phyloP scores from a whole-genome alignment of 1,284 basidiomycete species.

The Pseudozyma sp. region DNA sequence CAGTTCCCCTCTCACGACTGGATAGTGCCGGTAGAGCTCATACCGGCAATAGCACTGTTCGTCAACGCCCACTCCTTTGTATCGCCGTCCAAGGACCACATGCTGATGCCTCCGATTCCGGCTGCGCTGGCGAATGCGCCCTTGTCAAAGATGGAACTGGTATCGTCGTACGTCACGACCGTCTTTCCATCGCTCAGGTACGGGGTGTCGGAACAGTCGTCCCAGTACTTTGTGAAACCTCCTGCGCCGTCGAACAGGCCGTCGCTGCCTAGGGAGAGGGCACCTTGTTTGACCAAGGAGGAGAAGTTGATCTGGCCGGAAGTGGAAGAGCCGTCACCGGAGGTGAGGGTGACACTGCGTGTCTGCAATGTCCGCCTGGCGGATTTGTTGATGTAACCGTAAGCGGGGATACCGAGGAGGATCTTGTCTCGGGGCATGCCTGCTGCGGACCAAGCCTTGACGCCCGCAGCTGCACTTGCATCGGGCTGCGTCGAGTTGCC shows the following conservation, averaged over 20 bases:
- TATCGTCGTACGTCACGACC: constrained; percentile 63
- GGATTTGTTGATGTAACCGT: constrained; percentile 56
- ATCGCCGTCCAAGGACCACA: constrained; percentile 62
- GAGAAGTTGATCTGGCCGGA: constrained; percentile 59
- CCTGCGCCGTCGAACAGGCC: constrained; percentile 34
- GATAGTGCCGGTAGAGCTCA: constrained; percentile 23
- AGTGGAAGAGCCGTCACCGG: constrained; percentile 17
- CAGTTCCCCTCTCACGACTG: not conserved
- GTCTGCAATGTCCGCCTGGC: constrained; percentile 17
- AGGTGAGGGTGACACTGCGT: not conserved
- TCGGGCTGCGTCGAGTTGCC: constrained; percentile 56
- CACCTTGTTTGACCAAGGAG: constrained; percentile 45
- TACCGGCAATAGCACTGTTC: constrained; percentile 43
- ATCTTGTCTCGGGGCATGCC: constrained; percentile 64
- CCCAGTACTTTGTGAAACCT: constrained; percentile 61
- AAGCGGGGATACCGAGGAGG: constrained; percentile 56
- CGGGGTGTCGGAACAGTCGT: constrained; percentile 61
- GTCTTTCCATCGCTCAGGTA: constrained; percentile 48
- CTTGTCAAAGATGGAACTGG: constrained; percentile 57
- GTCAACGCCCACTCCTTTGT: constrained; percentile 44
- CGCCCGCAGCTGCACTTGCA: constrained; percentile 55
- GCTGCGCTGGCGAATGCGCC: constrained; percentile 52
- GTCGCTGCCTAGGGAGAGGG: constrained; percentile 30
- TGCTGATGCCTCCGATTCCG: constrained; percentile 53
- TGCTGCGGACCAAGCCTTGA: constrained; percentile 56